These are phyloP conservation scores for Rutstroemia sp. DNA, from an alignment of 2,329 filamentous ascomycete genomes.

Conservation along the genomic window DNA sequence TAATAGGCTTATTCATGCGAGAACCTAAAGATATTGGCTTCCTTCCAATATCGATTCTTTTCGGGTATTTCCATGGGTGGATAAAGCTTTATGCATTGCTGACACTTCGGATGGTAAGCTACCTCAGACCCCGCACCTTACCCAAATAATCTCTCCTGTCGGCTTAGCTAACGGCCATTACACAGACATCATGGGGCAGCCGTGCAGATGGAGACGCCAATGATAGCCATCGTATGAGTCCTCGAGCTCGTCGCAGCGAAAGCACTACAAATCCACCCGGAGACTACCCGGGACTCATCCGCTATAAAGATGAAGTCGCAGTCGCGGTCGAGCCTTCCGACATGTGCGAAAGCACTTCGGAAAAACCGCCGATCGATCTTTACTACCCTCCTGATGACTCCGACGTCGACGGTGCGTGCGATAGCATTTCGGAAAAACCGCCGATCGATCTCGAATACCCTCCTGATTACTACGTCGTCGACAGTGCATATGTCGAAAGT, in stretches of 20 bases:
- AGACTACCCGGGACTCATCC: conserved; percentile 35
- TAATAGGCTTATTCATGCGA: conserved; percentile 76
- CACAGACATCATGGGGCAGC: conserved; percentile 89
- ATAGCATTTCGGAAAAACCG: conserved; percentile 5
- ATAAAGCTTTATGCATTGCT: conserved; percentile 86
- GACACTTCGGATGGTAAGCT: conserved; percentile 67
- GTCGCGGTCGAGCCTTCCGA: neutral
- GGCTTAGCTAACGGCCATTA: conserved; percentile 6
- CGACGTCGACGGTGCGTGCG: conserved; percentile 10
- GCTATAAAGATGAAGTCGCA: conserved; percentile 33
- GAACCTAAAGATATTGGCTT: conserved; percentile 76
- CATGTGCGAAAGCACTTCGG: conserved; percentile 4
- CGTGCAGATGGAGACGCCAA: conserved; percentile 85
- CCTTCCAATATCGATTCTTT: conserved; percentile 77
- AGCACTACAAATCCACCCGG: conserved; percentile 38
- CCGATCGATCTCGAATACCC: neutral
- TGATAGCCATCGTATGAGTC: conserved; percentile 53
- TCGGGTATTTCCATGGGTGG: conserved; percentile 86
- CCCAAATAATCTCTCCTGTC: neutral
- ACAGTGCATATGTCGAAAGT: conserved; percentile 8
- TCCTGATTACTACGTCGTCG: conserved; percentile 10
- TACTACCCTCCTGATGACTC: conserved; percentile 1
- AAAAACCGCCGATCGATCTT: neutral
- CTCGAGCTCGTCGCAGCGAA: conserved; percentile 27
- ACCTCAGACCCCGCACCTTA: neutral